A percentile compares a stretch with the other conserved stretches of the same genome.
Evolutionary conservation across 2,329 filamentous ascomycete species (phyloP).

Genomic region (Pseudocercospora fuligena): DNA sequence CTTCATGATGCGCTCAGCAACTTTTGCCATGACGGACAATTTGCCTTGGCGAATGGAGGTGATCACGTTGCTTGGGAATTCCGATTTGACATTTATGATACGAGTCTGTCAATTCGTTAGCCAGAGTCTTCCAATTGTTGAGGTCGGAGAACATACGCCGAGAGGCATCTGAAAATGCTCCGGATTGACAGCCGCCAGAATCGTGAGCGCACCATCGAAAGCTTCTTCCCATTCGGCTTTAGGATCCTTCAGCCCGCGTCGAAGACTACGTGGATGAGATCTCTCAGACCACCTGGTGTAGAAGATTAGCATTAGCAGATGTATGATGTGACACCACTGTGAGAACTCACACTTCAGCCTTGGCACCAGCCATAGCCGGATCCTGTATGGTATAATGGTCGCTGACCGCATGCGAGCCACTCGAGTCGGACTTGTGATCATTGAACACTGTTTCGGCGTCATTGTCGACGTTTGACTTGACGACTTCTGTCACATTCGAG

Average conservation of each 20-base stretch:
- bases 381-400: constrained; percentile 20
- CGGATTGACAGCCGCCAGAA: constrained; percentile 35
- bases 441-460: background rate
- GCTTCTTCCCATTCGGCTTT: constrained; percentile 29
- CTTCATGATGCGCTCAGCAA: constrained; percentile 36
- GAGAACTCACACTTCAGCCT: constrained; percentile 8
- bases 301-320: background rate
- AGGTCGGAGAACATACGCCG: constrained; percentile 29
- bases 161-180: constrained; percentile 33
- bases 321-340: background rate
- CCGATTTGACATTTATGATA: constrained; percentile 40
- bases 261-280: constrained; percentile 18
- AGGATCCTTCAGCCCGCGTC: constrained; percentile 29
- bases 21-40: constrained; percentile 32
- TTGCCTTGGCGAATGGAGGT: constrained; percentile 25
- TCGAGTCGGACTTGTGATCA: constrained; percentile 11
- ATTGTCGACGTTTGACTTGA: constrained; percentile 6
- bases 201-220: constrained; percentile 27
- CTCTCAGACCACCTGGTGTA: constrained; percentile 24
- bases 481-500: background rate
- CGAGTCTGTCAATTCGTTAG: constrained; percentile 33
- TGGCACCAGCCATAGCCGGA: constrained; percentile 21
- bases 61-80: constrained; percentile 33
- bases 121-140: background rate
- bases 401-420: constrained; percentile 21